Evolutionary conservation across 2,329 filamentous ascomycete species (phyloP), one percentile per base, ranked within the genome.

Genomic region (Davidsoniella neocaledoniae): DNA sequence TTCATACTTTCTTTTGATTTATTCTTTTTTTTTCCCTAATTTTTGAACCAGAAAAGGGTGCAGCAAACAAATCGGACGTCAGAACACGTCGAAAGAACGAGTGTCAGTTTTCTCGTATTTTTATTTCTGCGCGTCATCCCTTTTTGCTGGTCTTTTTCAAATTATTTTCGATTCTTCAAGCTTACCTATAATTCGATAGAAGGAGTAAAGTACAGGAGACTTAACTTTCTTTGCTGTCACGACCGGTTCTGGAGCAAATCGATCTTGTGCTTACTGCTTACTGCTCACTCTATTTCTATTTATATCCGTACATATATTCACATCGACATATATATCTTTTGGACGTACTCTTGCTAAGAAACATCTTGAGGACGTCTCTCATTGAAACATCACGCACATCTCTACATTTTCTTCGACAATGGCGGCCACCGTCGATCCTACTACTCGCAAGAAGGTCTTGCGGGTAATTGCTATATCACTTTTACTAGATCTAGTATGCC

Each of bases 401-500:
- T 10, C 21, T 23, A 23, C 12, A 14, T 7, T 23, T 25, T 47
- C 3, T n/a, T 25, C 14, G n/a, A 2, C 19, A 21, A 51, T 51
- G 51, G 71, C 71, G 68, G 64, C 68, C 41, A 51, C 58, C 3
- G 66, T 77, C 29, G 72, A 76, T 57, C 64, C 72, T 44, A 63
- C 66, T 51, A 71, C 70, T 63, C 79, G 88, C 54, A 94, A 86
- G 67, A 81, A 73, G 67, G 87, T 95, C 56, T 71, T 96, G 55
- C 81, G 74, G 59, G 86, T 96, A 58, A 77, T 96, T 55, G 88
- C 94, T 64, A 72, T 91, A 54, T 95, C 90, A 49, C 72, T 96
- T 39, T 73, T 96, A 14, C 73, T 96, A 10, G 90, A 96, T 64
- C 66, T 96, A 66, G 90, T 95, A 74, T 56, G 76, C 40, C 29